Base-by-base conservation (phyloP, 495 filamentous ascomycete species). In the Aspergillus heteromorphus region DNA sequence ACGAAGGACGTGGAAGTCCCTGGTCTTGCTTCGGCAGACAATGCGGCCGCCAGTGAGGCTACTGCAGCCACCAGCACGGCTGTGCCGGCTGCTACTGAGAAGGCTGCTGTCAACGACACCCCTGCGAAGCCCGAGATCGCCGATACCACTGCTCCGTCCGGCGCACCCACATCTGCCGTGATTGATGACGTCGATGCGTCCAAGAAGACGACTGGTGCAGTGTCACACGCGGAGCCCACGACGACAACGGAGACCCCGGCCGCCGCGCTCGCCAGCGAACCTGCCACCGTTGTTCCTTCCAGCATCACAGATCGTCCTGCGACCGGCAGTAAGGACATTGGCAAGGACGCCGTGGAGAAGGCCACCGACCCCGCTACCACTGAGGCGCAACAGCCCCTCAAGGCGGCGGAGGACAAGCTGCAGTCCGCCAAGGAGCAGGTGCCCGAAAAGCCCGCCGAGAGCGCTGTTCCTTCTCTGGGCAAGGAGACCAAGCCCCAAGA, bases 1-100 rank as follows among this genome's bases (percentile, higher is more conserved):
- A 38, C 47, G 3, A 52, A 54, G 20, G 56, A 49, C 7, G 29
- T 62, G 34, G 52, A 62, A 42, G 57, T 55, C 13, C 63, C 63
- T 8, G 63, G 54, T 9, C 59, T 62, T 20, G 40, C 55, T 14
- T 40, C 45, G 0, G 40, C 51, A 17, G 48, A 52, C 34, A 51
- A 54, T 17, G 49, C 52, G 43, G 36, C 49, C 42, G 29, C 51
- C 16, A 36, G n/a, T n/a, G n/a, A 19, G 14, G 18, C 48, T 29
- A 11, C 18, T 36, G 40, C 5, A 17, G 17, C 38, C n/a, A 23
- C 16, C 14, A 18, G 53, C 29, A 40, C 50, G 16, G 21, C 45
- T 8, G 51, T 51, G 20, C 29, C 48, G 4, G 13, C 8, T 4
- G 21, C 27, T 45, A 20, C 20, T 11, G 27, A 43, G n/a, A 43